These are phyloP conservation scores for Coemansia sp. DNA, from an alignment of 192 early-diverging fungal genomes.

Conservation along the genomic window DNA sequence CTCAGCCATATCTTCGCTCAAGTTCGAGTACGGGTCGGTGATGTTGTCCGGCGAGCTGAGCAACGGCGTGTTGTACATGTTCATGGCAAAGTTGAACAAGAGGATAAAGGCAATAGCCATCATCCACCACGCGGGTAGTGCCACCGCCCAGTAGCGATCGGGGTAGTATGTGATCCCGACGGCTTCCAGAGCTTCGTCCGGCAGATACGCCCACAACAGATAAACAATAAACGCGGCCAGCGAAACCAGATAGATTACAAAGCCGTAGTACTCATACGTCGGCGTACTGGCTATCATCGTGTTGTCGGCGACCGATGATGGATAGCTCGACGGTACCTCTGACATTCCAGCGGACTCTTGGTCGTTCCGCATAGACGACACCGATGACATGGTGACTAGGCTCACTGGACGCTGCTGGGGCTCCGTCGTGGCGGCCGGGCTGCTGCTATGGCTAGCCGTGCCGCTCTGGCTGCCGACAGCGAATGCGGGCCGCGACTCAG, in stretches of 20 bases:
- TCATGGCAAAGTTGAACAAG: constrained; percentile 69
- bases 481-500: background rate
- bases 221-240: constrained; percentile 73
- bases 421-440: background rate
- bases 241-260: constrained; percentile 78
- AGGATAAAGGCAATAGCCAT: constrained; percentile 70
- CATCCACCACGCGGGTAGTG: constrained; percentile 73
- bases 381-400: constrained; percentile 11
- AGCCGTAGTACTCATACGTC: constrained; percentile 83
- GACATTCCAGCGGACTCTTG: constrained; percentile 16
- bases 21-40: constrained; percentile 55
- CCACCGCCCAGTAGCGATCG: constrained; percentile 77
- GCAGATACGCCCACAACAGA: constrained; percentile 78
- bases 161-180: constrained; percentile 84
- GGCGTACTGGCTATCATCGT: constrained; percentile 58
- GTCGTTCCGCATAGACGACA: constrained; percentile 15
- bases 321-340: constrained; percentile 22
- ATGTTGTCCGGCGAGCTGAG: constrained; percentile 71
- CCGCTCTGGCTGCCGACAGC: background rate
- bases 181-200: constrained; percentile 64
- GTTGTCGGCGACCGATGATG: constrained; percentile 18
- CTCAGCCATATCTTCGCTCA: constrained; percentile 16
- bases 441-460: background rate
- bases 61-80: constrained; percentile 72
- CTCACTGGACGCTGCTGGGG: constrained; percentile 4